phyloP scores from a whole-genome alignment of 805 yeast genomes.

The Millerozyma miso region DNA sequence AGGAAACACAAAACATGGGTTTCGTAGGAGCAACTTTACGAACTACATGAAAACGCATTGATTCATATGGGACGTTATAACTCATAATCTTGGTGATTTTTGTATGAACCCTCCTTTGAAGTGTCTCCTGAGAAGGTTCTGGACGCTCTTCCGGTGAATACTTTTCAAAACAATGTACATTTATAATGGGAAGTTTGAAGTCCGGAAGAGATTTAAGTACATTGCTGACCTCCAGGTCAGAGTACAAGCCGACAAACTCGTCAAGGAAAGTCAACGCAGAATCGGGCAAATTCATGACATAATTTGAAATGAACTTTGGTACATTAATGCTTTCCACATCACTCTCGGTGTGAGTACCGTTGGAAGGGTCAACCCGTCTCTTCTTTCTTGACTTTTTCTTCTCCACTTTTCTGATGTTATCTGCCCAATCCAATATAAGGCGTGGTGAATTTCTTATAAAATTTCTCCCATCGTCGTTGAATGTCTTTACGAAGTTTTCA shows the following conservation, averaged over 20 bases:
- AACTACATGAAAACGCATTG: slow-evolving; percentile 70
- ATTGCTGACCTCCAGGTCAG: slow-evolving; percentile 33
- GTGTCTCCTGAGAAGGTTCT: slow-evolving; percentile 65
- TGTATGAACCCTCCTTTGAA: slow-evolving; percentile 63
- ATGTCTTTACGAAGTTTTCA: slow-evolving; percentile 51
- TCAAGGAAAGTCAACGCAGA: slow-evolving; percentile 80
- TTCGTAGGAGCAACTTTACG: slow-evolving; percentile 96
- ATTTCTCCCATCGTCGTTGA: slow-evolving; percentile 77
- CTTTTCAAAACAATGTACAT: slow-evolving; percentile 92
- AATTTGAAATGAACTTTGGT: slow-evolving; percentile 62
- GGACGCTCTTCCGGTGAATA: slow-evolving; percentile 64
- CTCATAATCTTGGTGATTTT: slow-evolving; percentile 41
- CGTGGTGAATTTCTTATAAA: slow-evolving; percentile 63
- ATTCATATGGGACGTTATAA: slow-evolving; percentile 43
- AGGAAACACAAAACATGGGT: slow-evolving; percentile 89
- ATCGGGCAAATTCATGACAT: slow-evolving; percentile 95
- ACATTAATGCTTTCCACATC: slow-evolving; percentile 25
- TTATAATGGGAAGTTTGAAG: slow-evolving; percentile 66
- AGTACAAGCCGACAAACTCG: slow-evolving; percentile 71
- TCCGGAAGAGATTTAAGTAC: slow-evolving; percentile 35
- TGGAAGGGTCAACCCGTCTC: slow-evolving; percentile 27
- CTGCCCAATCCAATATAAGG: slow-evolving; percentile 45
- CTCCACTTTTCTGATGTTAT: slow-evolving; percentile 32
- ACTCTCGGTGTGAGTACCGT: slow-evolving; percentile 8
- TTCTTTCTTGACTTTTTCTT: slow-evolving; percentile 31